Percentiles rank a stretch among this genome's conserved stretches.
Conservation (phyloP, 2,329 filamentous ascomycete genomes). For the Pseudocercospora fijiensis region DNA sequence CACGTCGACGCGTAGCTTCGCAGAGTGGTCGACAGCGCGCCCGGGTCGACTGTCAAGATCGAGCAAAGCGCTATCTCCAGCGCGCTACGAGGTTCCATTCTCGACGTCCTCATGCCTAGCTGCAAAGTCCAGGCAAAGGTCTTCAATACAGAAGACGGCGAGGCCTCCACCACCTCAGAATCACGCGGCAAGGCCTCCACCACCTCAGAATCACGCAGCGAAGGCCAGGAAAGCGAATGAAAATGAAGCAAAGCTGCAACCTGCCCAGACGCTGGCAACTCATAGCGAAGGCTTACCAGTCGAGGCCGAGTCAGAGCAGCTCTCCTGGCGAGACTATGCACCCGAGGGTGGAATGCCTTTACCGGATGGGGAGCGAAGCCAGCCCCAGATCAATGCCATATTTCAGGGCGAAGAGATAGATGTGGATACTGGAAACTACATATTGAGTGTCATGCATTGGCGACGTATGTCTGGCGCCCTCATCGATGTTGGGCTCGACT, state of each 20-base stretch:
- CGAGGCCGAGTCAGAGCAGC: slow-evolving; percentile 14
- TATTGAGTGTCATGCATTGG: slow-evolving; percentile 41
- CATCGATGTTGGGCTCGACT: slow-evolving; percentile 39
- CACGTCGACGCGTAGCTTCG: slow-evolving; percentile 17
- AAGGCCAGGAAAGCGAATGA: slow-evolving; percentile 8
- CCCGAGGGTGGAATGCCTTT: slow-evolving; percentile 40
- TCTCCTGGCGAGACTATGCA: slow-evolving; percentile 43
- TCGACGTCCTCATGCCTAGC: slow-evolving; percentile 15
- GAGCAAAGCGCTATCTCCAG: neutral
- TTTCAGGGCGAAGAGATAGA: slow-evolving; percentile 36
- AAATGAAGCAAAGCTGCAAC: slow-evolving; percentile 24
- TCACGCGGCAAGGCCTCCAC: neutral
- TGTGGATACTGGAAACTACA: slow-evolving; percentile 38
- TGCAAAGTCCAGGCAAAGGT: neutral
- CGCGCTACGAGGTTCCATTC: slow-evolving; percentile 8
- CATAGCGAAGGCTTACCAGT: slow-evolving; percentile 31
- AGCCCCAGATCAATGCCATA: slow-evolving; percentile 33
- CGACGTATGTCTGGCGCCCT: slow-evolving; percentile 40
- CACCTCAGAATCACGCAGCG: slow-evolving; percentile 1
- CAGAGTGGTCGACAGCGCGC: slow-evolving; percentile 6
- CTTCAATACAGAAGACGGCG: neutral
- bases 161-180: slow-evolving; percentile 6
- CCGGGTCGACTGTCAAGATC: neutral
- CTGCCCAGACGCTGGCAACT: slow-evolving; percentile 30
- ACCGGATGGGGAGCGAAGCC: slow-evolving; percentile 33